A percentile compares a stretch with the other conserved stretches of the same genome.
Conservation (phyloP, 257 asterid genomes). For the Solanum verrucosum region DNA sequence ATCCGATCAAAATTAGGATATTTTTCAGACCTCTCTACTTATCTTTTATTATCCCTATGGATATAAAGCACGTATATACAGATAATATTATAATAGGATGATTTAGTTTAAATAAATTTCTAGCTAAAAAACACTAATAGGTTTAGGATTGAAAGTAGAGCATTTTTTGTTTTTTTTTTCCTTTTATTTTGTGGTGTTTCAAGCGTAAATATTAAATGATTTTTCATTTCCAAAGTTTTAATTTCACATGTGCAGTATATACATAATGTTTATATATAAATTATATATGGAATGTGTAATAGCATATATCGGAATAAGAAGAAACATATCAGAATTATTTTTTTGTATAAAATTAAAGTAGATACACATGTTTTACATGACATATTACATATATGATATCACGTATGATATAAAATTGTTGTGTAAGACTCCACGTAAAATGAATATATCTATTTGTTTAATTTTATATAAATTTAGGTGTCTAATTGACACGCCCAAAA, state of each 20-base stretch:
- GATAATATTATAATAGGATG: neutral
- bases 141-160: neutral
- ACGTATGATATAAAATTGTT: too few relatives aligned
- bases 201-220: neutral
- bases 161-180: neutral
- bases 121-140: neutral
- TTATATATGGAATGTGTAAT: too few relatives aligned
- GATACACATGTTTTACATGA: neutral
- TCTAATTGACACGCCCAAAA: neutral
- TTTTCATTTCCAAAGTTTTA: too few relatives aligned
- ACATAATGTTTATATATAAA: too few relatives aligned
- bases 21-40: too few relatives aligned
- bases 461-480: too few relatives aligned
- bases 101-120: too few relatives aligned
- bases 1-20: fast-evolving
- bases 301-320: neutral
- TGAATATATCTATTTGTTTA: too few relatives aligned
- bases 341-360: too few relatives aligned
- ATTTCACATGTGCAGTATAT: too few relatives aligned
- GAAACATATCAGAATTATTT: neutral
- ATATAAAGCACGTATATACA: too few relatives aligned
- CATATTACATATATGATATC: neutral
- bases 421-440: neutral
- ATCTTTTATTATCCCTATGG: neutral
- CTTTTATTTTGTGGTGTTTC: neutral